Evolutionary conservation across 345 rosid species (phyloP).

Genomic region (Eucalyptus polybractea): DNA sequence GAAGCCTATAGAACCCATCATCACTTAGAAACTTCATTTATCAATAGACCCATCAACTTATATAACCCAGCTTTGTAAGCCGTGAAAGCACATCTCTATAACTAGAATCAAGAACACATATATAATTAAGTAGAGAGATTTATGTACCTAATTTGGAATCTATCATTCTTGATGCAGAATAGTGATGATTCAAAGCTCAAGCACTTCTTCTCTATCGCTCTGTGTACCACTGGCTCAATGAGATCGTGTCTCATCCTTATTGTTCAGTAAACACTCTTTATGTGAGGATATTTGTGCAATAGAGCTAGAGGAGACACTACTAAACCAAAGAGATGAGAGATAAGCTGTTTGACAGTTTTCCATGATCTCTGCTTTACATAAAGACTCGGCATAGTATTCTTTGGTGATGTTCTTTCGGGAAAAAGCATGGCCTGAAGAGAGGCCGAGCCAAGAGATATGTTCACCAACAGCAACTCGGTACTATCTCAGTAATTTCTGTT

Average conservation of each 20-base stretch:
- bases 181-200: too few relatives aligned
- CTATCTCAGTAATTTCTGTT: background rate
- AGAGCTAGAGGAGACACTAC: background rate
- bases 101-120: too few relatives aligned
- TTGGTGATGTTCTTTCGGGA: background rate
- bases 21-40: background rate
- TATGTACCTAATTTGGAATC: too few relatives aligned
- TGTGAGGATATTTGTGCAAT: too few relatives aligned
- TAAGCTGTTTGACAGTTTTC: background rate
- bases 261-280: too few relatives aligned
- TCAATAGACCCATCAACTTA: background rate
- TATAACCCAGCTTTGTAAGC: too few relatives aligned
- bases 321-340: background rate
- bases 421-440: background rate
- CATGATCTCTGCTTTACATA: background rate
- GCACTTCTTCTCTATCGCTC: too few relatives aligned
- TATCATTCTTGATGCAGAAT: too few relatives aligned
- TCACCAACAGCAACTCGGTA: background rate
- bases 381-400: background rate
- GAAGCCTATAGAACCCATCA: background rate
- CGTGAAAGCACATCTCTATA: too few relatives aligned
- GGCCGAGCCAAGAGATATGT: background rate
- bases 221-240: too few relatives aligned
- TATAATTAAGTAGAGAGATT: too few relatives aligned
- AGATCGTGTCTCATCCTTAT: fast-evolving